Percentiles rank a stretch among this genome's conserved stretches.
Conservation (phyloP, 495 filamentous ascomycete species). For the Xylaria acuta region DNA sequence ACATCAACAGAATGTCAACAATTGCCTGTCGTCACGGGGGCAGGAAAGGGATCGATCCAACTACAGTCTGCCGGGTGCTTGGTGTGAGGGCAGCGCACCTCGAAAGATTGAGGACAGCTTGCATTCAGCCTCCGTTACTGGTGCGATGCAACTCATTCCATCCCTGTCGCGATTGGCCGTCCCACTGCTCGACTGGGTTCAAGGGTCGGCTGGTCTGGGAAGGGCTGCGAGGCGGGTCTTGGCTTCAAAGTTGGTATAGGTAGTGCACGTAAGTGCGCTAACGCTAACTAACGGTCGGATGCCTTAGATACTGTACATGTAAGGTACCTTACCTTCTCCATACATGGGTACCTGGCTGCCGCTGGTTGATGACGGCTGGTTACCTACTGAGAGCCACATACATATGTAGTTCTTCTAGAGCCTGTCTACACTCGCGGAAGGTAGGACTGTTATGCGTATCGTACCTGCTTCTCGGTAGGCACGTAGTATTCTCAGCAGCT, state of each 20-base stretch:
- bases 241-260: neutral
- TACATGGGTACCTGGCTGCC: too few relatives aligned
- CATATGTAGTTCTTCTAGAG: too few relatives aligned
- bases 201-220: slow-evolving; percentile 14
- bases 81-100: neutral
- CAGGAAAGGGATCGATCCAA: neutral
- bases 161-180: slow-evolving; percentile 4
- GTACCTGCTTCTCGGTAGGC: neutral
- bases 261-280: neutral
- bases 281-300: neutral
- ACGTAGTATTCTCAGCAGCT: too few relatives aligned
- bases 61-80: too few relatives aligned
- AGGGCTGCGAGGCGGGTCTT: neutral
- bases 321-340: too few relatives aligned
- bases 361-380: too few relatives aligned
- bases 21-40: neutral
- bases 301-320: too few relatives aligned
- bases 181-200: slow-evolving; percentile 1
- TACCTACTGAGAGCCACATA: too few relatives aligned
- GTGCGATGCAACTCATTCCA: slow-evolving; percentile 6
- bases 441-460: neutral
- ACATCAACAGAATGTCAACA: neutral
- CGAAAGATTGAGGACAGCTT: slow-evolving; percentile 28
- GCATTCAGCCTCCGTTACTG: slow-evolving; percentile 23
- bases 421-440: too few relatives aligned